Base-by-base conservation (phyloP, 768 basidiomycete species). In the Pisolithus sp. region DNA sequence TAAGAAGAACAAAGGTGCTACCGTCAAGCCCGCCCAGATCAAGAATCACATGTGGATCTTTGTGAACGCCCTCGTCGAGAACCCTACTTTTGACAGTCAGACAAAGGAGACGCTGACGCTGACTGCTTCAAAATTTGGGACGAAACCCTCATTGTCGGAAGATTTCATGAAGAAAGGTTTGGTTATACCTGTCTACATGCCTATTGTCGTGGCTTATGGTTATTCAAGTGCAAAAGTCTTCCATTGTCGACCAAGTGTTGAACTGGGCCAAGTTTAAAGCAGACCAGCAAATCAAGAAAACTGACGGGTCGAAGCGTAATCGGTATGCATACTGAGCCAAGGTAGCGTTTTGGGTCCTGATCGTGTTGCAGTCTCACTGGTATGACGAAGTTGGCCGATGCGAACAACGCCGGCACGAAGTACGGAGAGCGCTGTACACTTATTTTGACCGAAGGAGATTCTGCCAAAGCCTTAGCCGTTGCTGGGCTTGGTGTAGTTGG, bases 41-140 rank as follows among this genome's bases (percentile, higher is more conserved):
- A 95, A 92, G 76, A 93, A 87, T 62, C 94, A 99, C 65, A 93
- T 99, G 84, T 94, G 91, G 92, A 79, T 99, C 49, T 99, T 98
- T 62, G 85, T 99, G 63, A 98, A 97, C 62, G 83, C 91, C 13
- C 75, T 96, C 54, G 86, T 99, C 58, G 94, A 95, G 72, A 99
- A 99, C 63, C 95, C 96, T 8, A 91, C 93, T 1, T 99, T 99
- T 70, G 95, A 99, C 77, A 93, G 91, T 77, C 96, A 99, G 69
- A 97, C 96, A 36, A 99, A 99, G 73, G 96, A 99, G 68, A 88
- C 85, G 4, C 72, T 99, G 58, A 98, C 94, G 1, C 71, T 97
- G 42, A 83, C 85, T 3, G 73, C 86, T 18, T 84, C 82, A 28
- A 95, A 95, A 68, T 99, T 98, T 63, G 91, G 93, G 9, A 86